Base-by-base conservation (phyloP, 306 rosid species). In the Rosa rugosa region DNA sequence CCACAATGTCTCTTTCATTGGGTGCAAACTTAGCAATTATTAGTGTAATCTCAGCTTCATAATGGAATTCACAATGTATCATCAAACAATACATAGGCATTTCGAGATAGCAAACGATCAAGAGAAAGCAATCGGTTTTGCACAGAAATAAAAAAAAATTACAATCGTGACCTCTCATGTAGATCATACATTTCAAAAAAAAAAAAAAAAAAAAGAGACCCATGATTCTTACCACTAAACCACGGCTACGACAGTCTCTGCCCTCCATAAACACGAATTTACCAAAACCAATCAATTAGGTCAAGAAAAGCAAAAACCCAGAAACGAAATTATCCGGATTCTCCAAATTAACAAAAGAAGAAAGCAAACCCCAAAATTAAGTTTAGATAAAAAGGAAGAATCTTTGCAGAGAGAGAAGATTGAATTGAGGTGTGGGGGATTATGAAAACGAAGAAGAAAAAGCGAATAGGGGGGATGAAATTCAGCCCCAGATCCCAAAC, bases 171-270 rank as follows among this genome's bases (percentile, higher is more conserved):
- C 8, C 69, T 9, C 74, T 36, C 50, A 46, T 4, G 34, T 10
- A 57, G 4, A 68, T 11, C 46, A 53, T 14, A 54, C 25, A 54
- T 54, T 6, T 54, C 36, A 31, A 72, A 11, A 69, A 14, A 8
- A n/a, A n/a, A 14, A 3, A 47, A 18, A 42, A 22, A 10, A 23
- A 18, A 5, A 57, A 18, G 47, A 22, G 13, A 5, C 49, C 66
- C 80, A 69, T 22, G 65, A 77, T 53, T 70, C 77, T 84, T 83
- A 92, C 97, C 94, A 82, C 82, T 62, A 79, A 85, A 84, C 77
- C 81, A 76, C 82, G 87, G 46, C 72, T 77, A 81, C 76, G 86
- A 81, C 59, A 83, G 81, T 87, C 88, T 72, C 85, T 79, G 50
- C 83, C 75, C 70, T 86, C 95, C 93, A 89, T 88, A 71, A 65